Base-by-base conservation (phyloP, 495 filamentous ascomycete species). In the Geoglossum glabrum region DNA sequence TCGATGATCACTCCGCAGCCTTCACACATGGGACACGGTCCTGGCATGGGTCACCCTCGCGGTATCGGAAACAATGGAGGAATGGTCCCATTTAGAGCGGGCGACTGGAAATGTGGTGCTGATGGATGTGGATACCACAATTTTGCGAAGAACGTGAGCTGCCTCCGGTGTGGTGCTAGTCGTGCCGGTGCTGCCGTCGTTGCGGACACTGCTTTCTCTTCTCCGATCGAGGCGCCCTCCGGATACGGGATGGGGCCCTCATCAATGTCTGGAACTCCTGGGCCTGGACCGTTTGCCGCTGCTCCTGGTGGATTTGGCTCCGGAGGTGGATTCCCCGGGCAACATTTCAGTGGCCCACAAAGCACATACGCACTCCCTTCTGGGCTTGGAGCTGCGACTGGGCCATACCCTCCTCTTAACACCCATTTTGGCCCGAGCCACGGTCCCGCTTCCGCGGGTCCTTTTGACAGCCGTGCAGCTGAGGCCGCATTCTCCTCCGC, bases 41-140 rank as follows among this genome's bases (percentile, higher is more conserved):
- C 85, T 67, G 81, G 83, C 30, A 78, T 79, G 72, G 79, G 81
- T 52, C 85, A 89, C 68, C 73, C 74, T 36, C 74, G 77, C 49
- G 85, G 84, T 26, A 83, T 85, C 79, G 78, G 85, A 85, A 56
- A 81, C 84, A 55, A 31, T 15, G 83, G 84, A 57, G 90, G 90
- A 54, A 84, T 90, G 58, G 90, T 97, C 57, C 92, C 92, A 23
- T 98, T 97, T 81, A 84, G 92, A 61, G 92, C 92, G 46, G 92
- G 92, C 62, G 92, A 98, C 68, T 98, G 92, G 92, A 96, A 95
- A 67, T 98, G 92, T 68, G 92, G 92, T 49, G 90, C 88, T 38
- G 90, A 96, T 65, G 88, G 88, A n/a, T 98, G 92, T 68, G 87
- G 86, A 33, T 98, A 98, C 64, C 92, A 98, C 71, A 98, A 98